Conservation (phyloP, 1,139 yeast genomes). For the Suhomyces maxii region DNA sequence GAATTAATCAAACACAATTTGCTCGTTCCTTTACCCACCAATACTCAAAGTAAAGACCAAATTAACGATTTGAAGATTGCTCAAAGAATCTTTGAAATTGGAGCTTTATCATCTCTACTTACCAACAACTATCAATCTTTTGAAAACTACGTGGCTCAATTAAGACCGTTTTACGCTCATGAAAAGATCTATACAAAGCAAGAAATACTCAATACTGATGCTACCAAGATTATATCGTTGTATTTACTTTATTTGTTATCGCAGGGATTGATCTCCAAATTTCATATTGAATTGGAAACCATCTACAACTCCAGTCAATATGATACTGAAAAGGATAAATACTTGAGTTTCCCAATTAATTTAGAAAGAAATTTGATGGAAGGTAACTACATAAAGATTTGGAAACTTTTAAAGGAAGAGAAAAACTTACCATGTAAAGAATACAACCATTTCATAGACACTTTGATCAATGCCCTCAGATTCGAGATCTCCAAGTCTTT, state of each 20-base stretch:
- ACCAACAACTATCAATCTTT: conserved; percentile 62
- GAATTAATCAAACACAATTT: conserved; percentile 77
- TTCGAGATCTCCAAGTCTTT: conserved; percentile 86
- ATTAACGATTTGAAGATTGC: conserved; percentile 74
- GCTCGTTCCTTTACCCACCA: conserved; percentile 62
- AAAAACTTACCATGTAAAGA: conserved; percentile 55
- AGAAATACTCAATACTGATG: conserved; percentile 48
- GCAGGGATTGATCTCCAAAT: conserved; percentile 80
- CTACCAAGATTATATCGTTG: conserved; percentile 75
- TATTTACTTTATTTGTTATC: conserved; percentile 75
- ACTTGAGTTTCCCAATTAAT: conserved; percentile 79
- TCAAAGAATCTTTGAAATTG: conserved; percentile 81
- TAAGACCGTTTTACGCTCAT: conserved; percentile 70
- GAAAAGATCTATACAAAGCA: conserved; percentile 51
- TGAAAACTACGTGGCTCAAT: conserved; percentile 71
- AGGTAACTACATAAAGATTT: conserved; percentile 91
- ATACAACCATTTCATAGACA: conserved; percentile 57
- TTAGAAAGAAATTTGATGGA: conserved; percentile 95
- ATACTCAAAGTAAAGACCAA: conserved; percentile 40
- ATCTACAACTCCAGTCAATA: conserved; percentile 53
- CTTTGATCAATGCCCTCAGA: conserved; percentile 74
- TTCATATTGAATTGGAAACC: conserved; percentile 85
- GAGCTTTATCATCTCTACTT: conserved; percentile 75
- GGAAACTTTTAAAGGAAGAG: conserved; percentile 69
- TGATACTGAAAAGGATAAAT: conserved; percentile 49